These are phyloP conservation scores for Gaultheria prostrata DNA, from an alignment of 148 eudicot genomes.

Conservation along the genomic window DNA sequence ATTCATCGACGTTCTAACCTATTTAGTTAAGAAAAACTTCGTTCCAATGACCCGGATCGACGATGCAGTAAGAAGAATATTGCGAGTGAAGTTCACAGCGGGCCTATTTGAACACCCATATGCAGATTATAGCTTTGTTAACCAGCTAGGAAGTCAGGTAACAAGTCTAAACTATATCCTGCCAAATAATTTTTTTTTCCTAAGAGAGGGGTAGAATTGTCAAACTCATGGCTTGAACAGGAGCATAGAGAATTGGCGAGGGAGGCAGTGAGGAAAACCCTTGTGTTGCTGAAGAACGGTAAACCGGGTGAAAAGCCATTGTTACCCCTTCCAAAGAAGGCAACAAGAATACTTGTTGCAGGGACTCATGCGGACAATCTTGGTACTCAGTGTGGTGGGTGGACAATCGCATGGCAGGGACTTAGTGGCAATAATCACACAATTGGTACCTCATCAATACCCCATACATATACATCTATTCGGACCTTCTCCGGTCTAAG, in stretches of 20 bases:
- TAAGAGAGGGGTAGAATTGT: not conserved
- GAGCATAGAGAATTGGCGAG: constrained; percentile 3
- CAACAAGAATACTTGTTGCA: not conserved
- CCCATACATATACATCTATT: not conserved
- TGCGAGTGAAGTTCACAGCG: not conserved
- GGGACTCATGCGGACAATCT: not conserved
- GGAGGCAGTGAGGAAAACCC: constrained; percentile 6
- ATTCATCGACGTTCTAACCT: constrained; percentile 1
- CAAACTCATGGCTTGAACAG: not conserved
- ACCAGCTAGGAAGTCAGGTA: not conserved
- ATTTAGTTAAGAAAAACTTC: not conserved
- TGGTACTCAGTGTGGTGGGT: not conserved
- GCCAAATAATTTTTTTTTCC: not conserved
- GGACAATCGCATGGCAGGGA: not conserved
- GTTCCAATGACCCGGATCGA: not conserved
- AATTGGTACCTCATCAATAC: not conserved
- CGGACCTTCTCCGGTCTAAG: too few relatives aligned
- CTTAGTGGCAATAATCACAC: not conserved
- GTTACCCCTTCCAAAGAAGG: not conserved
- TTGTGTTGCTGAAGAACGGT: not conserved
- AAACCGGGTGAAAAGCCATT: not conserved
- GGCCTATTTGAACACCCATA: not conserved
- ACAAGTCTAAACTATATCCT: not conserved
- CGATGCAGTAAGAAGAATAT: not conserved
- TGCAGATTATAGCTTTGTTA: not conserved